phyloP scores from a whole-genome alignment of 75 land plant species.

The Cupressus sempervirens region DNA sequence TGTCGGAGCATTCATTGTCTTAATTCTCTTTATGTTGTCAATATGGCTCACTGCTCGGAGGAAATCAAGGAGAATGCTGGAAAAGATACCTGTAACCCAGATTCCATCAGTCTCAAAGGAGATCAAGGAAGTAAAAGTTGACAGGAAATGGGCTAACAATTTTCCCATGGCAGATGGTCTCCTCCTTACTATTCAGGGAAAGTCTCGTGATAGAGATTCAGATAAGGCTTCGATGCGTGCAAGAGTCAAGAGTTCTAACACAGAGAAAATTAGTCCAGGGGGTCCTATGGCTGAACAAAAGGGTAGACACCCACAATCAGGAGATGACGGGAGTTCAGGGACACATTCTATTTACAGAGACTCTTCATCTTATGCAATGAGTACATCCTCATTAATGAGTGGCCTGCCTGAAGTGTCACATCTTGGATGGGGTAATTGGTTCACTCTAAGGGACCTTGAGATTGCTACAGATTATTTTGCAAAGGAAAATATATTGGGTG shows the following conservation, averaged over 20 bases:
- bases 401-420: constrained; percentile 65
- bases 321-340: constrained; percentile 46
- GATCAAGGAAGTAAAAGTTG: constrained; percentile 52
- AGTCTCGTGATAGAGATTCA: constrained; percentile 47
- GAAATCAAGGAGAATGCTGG: constrained; percentile 27
- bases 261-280: constrained; percentile 31
- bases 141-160: constrained; percentile 29
- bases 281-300: constrained; percentile 46
- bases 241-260: constrained; percentile 11
- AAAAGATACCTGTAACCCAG: constrained; percentile 26
- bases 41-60: constrained; percentile 44
- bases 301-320: constrained; percentile 39
- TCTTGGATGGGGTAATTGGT: constrained; percentile 93
- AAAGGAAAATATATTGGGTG: constrained; percentile 60
- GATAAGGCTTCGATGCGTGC: constrained; percentile 45
- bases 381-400: constrained; percentile 41
- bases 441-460: constrained; percentile 74
- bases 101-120: constrained; percentile 42
- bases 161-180: constrained; percentile 40
- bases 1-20: constrained; percentile 41
- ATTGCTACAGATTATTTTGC: constrained; percentile 65
- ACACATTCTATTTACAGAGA: constrained; percentile 18
- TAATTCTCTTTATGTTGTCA: constrained; percentile 42
- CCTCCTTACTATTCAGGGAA: constrained; percentile 53
- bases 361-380: constrained; percentile 37